Base-by-base conservation (phyloP, 306 rosid species). In the Phaseolus lunatus region DNA sequence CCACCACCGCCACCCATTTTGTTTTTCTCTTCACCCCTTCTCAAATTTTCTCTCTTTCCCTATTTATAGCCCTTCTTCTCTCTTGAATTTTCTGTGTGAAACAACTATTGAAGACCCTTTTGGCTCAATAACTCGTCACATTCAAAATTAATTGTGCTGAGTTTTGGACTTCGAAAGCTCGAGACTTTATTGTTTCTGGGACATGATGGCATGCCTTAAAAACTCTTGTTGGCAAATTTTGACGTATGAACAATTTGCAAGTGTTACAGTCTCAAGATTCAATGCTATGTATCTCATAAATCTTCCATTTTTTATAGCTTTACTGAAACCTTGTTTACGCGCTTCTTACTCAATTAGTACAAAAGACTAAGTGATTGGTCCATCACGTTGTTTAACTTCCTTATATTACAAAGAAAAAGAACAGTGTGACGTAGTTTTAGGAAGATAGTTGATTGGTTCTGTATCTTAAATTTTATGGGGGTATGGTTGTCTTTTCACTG, bases 1-100 rank as follows among this genome's bases (percentile, higher is more conserved):
- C 0, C 19, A 1, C 81, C 88, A 3, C 78, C 82, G 53, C 50
- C 96, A 89, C 87, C 10, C 43, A 8, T 39, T 39, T 39, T 31
- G 35, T 39, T 9, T 2, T 39, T 39, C 44, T 39, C 56, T 13
- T 66, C 15, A 43, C 48, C 7, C 37, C 56, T 57, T 37, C 47
- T 74, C n/a, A 14, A 4, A 13, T 5, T 49, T 20, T 39, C 47
- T 18, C 44, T 54, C 20, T 24, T n/a, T n/a, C 45, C 11, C 50
- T 37, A 11, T 65, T 7, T 33, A 63, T 33, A 63, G 4, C 22
- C 18, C 47, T 62, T 33, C 5, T 15, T 15, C 44, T 31, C 43
- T 59, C 41, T 61, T 26, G 12, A 18, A 27, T 4, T 2, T 16
- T 15, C 4, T 65, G 14, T 20, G 50, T 11, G 18, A 0, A 39